Percentiles rank a stretch among this genome's conserved stretches.
phyloP scores from a whole-genome alignment of 192 early-diverging fungal species.

The Coemansia sp. region DNA sequence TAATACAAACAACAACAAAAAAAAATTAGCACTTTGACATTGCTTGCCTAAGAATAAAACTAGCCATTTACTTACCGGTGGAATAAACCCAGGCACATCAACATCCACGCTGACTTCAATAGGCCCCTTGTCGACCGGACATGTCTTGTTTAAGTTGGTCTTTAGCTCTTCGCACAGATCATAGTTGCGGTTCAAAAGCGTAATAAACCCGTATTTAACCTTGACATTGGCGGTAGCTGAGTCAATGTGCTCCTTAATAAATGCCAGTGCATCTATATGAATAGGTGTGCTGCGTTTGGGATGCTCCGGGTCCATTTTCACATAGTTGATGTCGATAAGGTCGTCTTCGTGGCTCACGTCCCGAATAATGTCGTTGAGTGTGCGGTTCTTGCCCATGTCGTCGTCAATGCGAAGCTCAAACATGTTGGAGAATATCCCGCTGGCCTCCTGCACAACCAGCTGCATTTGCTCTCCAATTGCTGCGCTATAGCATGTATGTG shows the following conservation, averaged over 20 bases:
- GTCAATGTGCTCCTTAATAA: slow-evolving; percentile 44
- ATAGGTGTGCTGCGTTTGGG: slow-evolving; percentile 44
- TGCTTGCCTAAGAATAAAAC: not conserved
- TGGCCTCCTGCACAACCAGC: slow-evolving; percentile 41
- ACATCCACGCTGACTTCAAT: slow-evolving; percentile 47
- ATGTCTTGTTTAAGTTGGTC: slow-evolving; percentile 49
- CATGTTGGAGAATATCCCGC: slow-evolving; percentile 30
- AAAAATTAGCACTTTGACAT: not conserved
- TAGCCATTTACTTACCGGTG: slow-evolving; percentile 24
- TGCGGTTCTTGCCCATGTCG: slow-evolving; percentile 41
- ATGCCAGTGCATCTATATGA: slow-evolving; percentile 43
- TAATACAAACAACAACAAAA: not conserved
- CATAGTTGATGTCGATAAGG: slow-evolving; percentile 44
- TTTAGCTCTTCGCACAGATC: slow-evolving; percentile 49
- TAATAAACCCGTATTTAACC: slow-evolving; percentile 49
- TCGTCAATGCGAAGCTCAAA: slow-evolving; percentile 5
- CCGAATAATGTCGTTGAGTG: slow-evolving; percentile 49
- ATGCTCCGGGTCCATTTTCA: slow-evolving; percentile 43
- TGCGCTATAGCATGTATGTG: slow-evolving; percentile 15
- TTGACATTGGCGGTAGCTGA: slow-evolving; percentile 45
- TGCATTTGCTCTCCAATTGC: slow-evolving; percentile 24
- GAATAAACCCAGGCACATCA: slow-evolving; percentile 48
- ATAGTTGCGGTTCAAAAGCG: slow-evolving; percentile 45
- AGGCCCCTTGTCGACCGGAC: slow-evolving; percentile 46
- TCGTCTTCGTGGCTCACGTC: slow-evolving; percentile 50